A percentile compares a stretch with the other conserved stretches of the same genome.
phyloP scores from a whole-genome alignment of 768 basidiomycete genomes.

The Hypholoma sublateritium region DNA sequence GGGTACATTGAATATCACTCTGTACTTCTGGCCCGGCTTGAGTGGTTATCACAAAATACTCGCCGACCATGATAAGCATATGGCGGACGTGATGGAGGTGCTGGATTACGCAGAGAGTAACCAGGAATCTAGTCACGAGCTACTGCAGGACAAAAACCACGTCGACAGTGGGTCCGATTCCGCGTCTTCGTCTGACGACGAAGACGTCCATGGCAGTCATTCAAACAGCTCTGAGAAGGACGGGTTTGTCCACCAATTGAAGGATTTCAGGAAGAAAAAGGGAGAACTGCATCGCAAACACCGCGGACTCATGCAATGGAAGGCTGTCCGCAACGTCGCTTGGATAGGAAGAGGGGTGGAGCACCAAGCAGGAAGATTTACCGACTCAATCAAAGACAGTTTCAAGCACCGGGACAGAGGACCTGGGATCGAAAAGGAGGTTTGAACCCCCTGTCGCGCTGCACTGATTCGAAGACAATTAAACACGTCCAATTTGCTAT shows the following conservation, averaged over 20 bases:
- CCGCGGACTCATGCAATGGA: constrained; percentile 64
- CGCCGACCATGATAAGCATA: constrained; percentile 32
- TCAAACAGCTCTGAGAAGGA: constrained; percentile 12
- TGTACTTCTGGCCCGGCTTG: constrained; percentile 41
- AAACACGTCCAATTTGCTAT: background rate
- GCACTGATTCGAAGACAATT: too few relatives aligned
- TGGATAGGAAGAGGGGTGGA: constrained; percentile 56
- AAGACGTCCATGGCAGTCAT: constrained; percentile 5
- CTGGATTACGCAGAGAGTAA: constrained; percentile 40
- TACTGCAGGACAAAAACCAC: constrained; percentile 20
- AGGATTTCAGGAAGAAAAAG: constrained; percentile 42
- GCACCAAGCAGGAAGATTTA: constrained; percentile 37
- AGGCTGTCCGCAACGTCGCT: constrained; percentile 51
- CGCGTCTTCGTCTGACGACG: constrained; percentile 9
- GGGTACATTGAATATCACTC: constrained; percentile 32
- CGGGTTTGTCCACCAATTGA: constrained; percentile 29
- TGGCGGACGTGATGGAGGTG: constrained; percentile 42
- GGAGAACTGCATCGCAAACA: constrained; percentile 51
- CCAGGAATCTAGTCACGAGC: constrained; percentile 25
- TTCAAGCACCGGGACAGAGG: constrained; percentile 35
- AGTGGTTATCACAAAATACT: constrained; percentile 40
- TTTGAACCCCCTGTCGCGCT: too few relatives aligned
- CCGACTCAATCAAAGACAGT: constrained; percentile 37
- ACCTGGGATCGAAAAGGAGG: constrained; percentile 40
- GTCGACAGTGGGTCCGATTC: constrained; percentile 7